A percentile compares a stretch with the other conserved stretches of the same genome.
phyloP scores from a whole-genome alignment of 192 early-diverging fungal genomes.

The Podila epicladia region DNA sequence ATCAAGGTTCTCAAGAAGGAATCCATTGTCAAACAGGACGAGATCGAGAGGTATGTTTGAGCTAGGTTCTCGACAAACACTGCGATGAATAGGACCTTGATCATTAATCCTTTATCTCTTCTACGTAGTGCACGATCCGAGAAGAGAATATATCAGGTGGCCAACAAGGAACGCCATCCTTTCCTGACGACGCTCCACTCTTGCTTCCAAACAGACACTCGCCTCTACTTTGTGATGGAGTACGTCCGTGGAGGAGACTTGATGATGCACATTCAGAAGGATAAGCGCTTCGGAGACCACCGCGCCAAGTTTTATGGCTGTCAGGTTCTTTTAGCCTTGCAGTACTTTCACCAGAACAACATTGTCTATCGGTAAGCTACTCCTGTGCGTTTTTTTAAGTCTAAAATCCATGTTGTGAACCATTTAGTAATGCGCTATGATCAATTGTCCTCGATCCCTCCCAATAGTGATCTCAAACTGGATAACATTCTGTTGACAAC shows the following conservation, averaged over 20 bases:
- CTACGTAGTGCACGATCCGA: slow-evolving; percentile 81
- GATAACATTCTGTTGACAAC: slow-evolving; percentile 95
- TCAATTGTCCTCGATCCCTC: not conserved
- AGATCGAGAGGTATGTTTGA: slow-evolving; percentile 40
- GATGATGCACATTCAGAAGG: slow-evolving; percentile 98
- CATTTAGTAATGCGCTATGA: not conserved
- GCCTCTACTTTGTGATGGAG: slow-evolving; percentile 99
- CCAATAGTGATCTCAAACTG: slow-evolving; percentile 89
- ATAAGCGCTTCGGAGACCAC: slow-evolving; percentile 89
- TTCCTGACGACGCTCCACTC: slow-evolving; percentile 97
- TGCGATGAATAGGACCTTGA: not conserved
- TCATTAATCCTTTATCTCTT: not conserved
- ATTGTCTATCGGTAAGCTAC: slow-evolving; percentile 79
- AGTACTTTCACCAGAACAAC: slow-evolving; percentile 94
- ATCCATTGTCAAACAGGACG: slow-evolving; percentile 97
- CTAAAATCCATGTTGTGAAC: not conserved
- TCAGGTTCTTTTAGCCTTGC: slow-evolving; percentile 92
- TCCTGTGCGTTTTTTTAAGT: slow-evolving; percentile 16
- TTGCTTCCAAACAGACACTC: slow-evolving; percentile 95
- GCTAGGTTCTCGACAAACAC: slow-evolving; percentile 69
- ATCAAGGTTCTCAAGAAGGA: slow-evolving; percentile 99
- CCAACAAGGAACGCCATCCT: slow-evolving; percentile 90
- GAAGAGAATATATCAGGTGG: slow-evolving; percentile 93
- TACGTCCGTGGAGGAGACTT: slow-evolving; percentile 97
- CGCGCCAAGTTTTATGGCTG: slow-evolving; percentile 96